Evolutionary conservation across 1,284 basidiomycete species (phyloP), one percentile per base, ranked within the genome.

Genomic region (Tilletia setariae): DNA sequence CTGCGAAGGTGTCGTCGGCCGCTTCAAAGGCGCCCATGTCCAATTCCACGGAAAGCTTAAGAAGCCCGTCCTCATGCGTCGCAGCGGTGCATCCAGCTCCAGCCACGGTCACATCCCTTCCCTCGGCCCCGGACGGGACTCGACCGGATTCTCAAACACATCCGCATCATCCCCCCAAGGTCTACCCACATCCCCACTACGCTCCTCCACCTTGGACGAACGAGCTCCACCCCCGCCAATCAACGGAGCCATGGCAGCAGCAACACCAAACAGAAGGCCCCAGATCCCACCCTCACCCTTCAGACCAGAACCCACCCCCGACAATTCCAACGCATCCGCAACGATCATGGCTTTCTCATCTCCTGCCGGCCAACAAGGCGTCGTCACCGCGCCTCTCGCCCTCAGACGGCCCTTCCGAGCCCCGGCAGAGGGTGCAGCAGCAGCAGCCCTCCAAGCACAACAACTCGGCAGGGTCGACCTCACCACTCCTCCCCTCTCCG

Each of bases 1-100:
- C 76, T 96, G 94, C 80, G 93, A 96, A 84, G 93, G 91, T 64
- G 91, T 95, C 61, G 90, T 95, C 1, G 93, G 93, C 16, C 87
- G 89, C 51, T 94, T 95, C 81, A 85, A 86, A 42, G 88, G 87
- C 1, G 78, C 84, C 15, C 85, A 90, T 72, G 91, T 95, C 13
- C 86, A 84, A 21, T 91, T 94, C 76, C 88, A 88, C 74, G 86
- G 87, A 2, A 90, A 89, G 72, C 86, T 93, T 74, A 93, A 93
- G 84, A 89, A 88, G 70, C 90, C 91, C 0, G 85, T 93, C 72
- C 62, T 79, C 56, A 78, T 79, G 76, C 70, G 78, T n/a, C 70
- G 78, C 21, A 79, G 78, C 68, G 75, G 69, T n/a, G 74, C 62
- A 11, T 63, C 42, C 42, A 43, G 21, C 62, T 63, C 42, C 25